Conservation (phyloP, 192 early-diverging fungal genomes). For the Lobosporangium transversale region DNA sequence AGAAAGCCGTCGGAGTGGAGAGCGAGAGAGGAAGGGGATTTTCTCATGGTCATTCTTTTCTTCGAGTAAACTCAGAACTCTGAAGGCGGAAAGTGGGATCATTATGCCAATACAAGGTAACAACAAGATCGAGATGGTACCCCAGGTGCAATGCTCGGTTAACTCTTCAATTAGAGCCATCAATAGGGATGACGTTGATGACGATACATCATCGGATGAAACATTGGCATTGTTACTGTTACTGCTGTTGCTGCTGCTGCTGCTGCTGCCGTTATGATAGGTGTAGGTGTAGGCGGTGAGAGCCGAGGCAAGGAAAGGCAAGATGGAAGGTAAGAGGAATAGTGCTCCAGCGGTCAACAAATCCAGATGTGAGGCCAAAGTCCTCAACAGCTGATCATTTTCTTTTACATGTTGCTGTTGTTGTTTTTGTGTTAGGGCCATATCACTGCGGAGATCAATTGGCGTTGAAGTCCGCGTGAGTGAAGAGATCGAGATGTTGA, state of each 20-base stretch:
- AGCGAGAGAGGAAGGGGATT: no score
- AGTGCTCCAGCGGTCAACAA: conserved; percentile 33
- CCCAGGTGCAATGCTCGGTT: no score
- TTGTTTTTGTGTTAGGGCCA: neutral
- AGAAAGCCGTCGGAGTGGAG: no score
- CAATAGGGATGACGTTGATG: neutral
- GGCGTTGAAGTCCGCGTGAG: neutral
- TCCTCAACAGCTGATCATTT: neutral
- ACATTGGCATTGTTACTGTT: neutral
- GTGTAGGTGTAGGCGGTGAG: conserved; percentile 8
- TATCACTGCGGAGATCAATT: neutral
- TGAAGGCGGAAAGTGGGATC: conserved; percentile 18
- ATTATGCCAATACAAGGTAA: conserved; percentile 35
- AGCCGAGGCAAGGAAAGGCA: conserved; percentile 40
- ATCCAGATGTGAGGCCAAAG: conserved; percentile 22
- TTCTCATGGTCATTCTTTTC: neutral
- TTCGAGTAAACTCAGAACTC: conserved; percentile 18
- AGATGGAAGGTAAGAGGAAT: conserved; percentile 37
- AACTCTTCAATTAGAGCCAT: conserved; percentile 8
- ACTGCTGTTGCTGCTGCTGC: neutral
- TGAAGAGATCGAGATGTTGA: neutral
- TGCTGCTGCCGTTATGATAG: no score
- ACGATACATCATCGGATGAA: no score
- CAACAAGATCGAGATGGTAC: conserved; percentile 13
- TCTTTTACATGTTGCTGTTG: neutral